Percentiles rank a stretch among this genome's conserved stretches.
phyloP scores from a whole-genome alignment of 306 rosid species.

The Dalbergia cultrata region DNA sequence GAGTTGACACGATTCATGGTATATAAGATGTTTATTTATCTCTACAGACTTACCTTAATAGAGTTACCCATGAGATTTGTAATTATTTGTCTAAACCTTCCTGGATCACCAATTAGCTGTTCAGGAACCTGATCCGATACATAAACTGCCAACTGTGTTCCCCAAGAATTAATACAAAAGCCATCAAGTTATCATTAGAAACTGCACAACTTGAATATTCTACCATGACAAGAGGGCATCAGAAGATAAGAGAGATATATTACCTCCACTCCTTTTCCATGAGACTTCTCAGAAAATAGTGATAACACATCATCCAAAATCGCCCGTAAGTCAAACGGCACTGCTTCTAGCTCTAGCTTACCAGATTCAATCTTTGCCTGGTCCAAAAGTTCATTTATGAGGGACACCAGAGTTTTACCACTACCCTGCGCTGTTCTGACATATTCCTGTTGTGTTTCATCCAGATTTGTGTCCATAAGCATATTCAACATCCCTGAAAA shows the following conservation, averaged over 20 bases:
- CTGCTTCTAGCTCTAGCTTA: constrained; percentile 94
- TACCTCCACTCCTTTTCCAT: constrained; percentile 97
- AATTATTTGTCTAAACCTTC: constrained; percentile 86
- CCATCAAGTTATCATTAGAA: constrained; percentile 40
- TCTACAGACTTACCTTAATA: constrained; percentile 64
- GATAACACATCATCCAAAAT: constrained; percentile 91
- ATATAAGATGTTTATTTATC: not conserved
- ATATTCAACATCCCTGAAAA: constrained; percentile 94
- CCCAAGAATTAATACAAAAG: constrained; percentile 47
- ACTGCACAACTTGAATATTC: constrained; percentile 32
- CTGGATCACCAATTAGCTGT: constrained; percentile 83
- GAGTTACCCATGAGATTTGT: constrained; percentile 90
- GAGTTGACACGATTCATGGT: constrained; percentile 1
- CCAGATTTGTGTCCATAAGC: constrained; percentile 97
- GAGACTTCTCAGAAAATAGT: constrained; percentile 93
- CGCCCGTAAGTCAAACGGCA: constrained; percentile 76
- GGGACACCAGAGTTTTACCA: constrained; percentile 95
- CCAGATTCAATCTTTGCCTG: constrained; percentile 98
- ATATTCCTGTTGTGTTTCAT: constrained; percentile 89
- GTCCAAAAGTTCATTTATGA: constrained; percentile 94
- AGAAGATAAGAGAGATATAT: constrained; percentile 35
- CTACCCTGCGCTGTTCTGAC: constrained; percentile 93
- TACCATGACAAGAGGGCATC: not conserved
- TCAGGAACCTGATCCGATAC: constrained; percentile 83
- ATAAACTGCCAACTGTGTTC: constrained; percentile 74